Conservation (phyloP, 495 filamentous ascomycete genomes). For the Penicillium longicatenatum region DNA sequence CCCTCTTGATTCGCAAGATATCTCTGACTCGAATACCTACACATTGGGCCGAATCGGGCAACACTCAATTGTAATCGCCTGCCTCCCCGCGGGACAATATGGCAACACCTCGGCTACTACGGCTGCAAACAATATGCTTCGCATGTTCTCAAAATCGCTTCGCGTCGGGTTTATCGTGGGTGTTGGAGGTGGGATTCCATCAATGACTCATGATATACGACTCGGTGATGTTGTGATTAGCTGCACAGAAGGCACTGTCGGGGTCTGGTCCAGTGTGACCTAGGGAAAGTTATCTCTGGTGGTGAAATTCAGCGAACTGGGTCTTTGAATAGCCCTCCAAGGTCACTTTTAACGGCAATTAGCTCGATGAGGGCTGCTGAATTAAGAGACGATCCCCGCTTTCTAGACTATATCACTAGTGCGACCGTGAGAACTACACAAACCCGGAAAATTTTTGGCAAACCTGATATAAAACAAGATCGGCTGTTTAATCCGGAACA, state of each 20-base stretch:
- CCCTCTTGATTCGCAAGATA: conserved; percentile 20
- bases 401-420: conserved; percentile 19
- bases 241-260: conserved; percentile 14
- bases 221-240: conserved; percentile 28
- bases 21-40: conserved; percentile 39
- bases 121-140: conserved; percentile 40
- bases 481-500: conserved; percentile 3
- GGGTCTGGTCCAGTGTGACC: conserved; percentile 15
- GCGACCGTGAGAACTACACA: conserved; percentile 20
- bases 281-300: conserved; percentile 8
- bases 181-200: conserved; percentile 18
- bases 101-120: conserved; percentile 42
- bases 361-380: conserved; percentile 24
- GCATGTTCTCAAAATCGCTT: conserved; percentile 23
- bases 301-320: conserved; percentile 45
- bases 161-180: conserved; percentile 20
- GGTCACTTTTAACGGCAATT: conserved; percentile 28
- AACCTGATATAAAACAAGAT: neutral
- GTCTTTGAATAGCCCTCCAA: conserved; percentile 32
- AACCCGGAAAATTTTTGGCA: conserved; percentile 17
- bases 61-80: conserved; percentile 47
- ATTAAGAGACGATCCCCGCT: conserved; percentile 15
- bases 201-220: conserved; percentile 20
- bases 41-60: conserved; percentile 42
- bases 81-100: conserved; percentile 38